Evolutionary conservation across 257 asterid genomes (phyloP), one percentile per base, ranked within the genome.

Genomic region (Cinchona pubescens): DNA sequence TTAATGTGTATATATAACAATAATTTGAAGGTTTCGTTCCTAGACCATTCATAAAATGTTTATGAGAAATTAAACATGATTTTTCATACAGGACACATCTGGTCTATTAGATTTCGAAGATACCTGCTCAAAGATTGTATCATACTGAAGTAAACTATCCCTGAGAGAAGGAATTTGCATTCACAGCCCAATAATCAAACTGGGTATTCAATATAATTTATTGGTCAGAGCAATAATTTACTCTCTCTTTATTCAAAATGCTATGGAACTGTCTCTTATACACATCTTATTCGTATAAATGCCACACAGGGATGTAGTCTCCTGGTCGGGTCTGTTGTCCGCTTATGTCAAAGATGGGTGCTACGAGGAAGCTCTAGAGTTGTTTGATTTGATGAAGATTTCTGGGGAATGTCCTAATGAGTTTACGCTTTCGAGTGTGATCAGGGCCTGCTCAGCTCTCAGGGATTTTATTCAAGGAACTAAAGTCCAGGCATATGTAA

Each of bases 261-360:
- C 61, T 40, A 38, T 42, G 69, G 68, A 27, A 15, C 38, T 18
- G 60, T 42, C n/a, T n/a, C n/a, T 7, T 1, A 37, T 30, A 74
- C 74, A 37, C 79, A 61, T 69, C 74, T 38, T 76, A 8, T 76
- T 76, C 29, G 79, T 67, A 15, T 74, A 76, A 76, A 76, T 76
- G 74, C 79, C 79, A 13, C 32, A 67, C 16, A 40, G 34, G 48
- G 75, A 67, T 46, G 68, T 67, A 13, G 74, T 76, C 16, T 67
- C 79, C 43, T 75, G 79, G 79, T 66, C 79, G 2, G 38, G 56
- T 5, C 9, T 76, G 69, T 40, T 76, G 79, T 76, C 79, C 58
- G 60, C 79, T 10, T 76, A 53, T 21, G 74, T 59, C 43, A 67
- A 67, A 40, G 43, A 10, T 21, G 68, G 69, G 38, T 7, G 71